Conservation (phyloP, 164 flowering plant species). For the Magnolia officinalis region DNA sequence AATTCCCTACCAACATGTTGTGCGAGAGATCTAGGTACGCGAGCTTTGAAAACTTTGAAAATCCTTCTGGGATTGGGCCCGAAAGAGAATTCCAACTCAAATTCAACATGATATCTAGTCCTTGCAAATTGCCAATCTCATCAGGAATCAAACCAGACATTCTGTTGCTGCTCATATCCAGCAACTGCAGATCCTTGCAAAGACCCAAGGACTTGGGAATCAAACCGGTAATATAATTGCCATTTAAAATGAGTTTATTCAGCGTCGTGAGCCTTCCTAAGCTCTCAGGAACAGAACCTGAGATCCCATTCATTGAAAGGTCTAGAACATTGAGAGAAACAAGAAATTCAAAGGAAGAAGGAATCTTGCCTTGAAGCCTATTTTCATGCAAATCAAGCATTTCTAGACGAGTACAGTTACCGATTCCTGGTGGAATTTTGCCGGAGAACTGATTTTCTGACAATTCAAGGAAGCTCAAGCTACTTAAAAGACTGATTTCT, state of each 20-base stretch:
- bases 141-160: conserved; percentile 42
- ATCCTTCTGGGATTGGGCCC: conserved; percentile 43
- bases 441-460: conserved; percentile 48
- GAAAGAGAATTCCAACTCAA: conserved; percentile 49
- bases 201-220: conserved; percentile 49
- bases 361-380: conserved; percentile 42
- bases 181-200: conserved; percentile 46
- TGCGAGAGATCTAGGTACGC: conserved; percentile 55
- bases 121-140: conserved; percentile 48
- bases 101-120: conserved; percentile 48
- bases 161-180: conserved; percentile 54
- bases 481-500: conserved; percentile 36
- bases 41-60: conserved; percentile 49
- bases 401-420: conserved; percentile 47
- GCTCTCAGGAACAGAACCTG: conserved; percentile 41
- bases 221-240: conserved; percentile 40
- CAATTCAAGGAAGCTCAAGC: conserved; percentile 52
- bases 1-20: conserved; percentile 43
- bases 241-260: conserved; percentile 45
- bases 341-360: conserved; percentile 37
- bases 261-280: conserved; percentile 45
- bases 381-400: conserved; percentile 55
- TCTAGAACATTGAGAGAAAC: conserved; percentile 42
- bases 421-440: conserved; percentile 44
- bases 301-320: conserved; percentile 45